These are phyloP conservation scores for Acacia confusa DNA, from an alignment of 306 rosid species.

Conservation along the genomic window DNA sequence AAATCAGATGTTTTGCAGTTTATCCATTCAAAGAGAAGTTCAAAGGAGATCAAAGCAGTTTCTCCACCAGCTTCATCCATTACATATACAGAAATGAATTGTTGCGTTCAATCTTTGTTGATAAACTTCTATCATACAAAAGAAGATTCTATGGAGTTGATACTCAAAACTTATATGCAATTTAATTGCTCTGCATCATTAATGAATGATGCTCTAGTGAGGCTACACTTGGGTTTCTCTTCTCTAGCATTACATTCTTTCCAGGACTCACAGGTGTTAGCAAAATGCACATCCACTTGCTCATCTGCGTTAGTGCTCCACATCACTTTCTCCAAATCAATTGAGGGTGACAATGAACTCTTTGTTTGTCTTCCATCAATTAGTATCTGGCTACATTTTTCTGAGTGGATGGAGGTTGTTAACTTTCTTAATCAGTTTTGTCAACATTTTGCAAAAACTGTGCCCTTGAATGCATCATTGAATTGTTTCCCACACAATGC, in stretches of 20 bases:
- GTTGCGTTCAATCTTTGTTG: constrained; percentile 48
- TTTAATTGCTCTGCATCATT: constrained; percentile 62
- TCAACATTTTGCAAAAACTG: constrained; percentile 37
- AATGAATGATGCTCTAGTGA: constrained; percentile 50
- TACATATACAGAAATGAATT: constrained; percentile 58
- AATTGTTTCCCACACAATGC: constrained; percentile 33
- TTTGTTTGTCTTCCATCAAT: constrained; percentile 62
- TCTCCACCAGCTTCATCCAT: constrained; percentile 37
- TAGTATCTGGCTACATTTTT: constrained; percentile 74
- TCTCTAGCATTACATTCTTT: constrained; percentile 50
- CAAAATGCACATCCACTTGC: constrained; percentile 53
- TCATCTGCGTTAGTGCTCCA: constrained; percentile 47
- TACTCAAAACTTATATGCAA: constrained; percentile 55
- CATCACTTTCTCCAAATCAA: constrained; percentile 53
- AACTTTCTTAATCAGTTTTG: constrained; percentile 44
- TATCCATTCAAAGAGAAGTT: constrained; percentile 52
- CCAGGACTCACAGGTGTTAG: constrained; percentile 49
- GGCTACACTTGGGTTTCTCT: constrained; percentile 58
- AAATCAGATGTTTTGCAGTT: constrained; percentile 79
- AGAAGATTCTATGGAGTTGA: constrained; percentile 44
- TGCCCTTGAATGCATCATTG: constrained; percentile 29
- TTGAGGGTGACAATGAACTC: constrained; percentile 49
- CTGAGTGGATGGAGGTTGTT: constrained; percentile 66
- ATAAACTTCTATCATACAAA: constrained; percentile 45
- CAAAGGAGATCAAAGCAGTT: constrained; percentile 40